Percentiles rank a stretch among this genome's conserved stretches.
These are phyloP conservation scores for Lentithecium fluviatile DNA, from an alignment of 495 filamentous ascomycete species.

Conservation along the genomic window DNA sequence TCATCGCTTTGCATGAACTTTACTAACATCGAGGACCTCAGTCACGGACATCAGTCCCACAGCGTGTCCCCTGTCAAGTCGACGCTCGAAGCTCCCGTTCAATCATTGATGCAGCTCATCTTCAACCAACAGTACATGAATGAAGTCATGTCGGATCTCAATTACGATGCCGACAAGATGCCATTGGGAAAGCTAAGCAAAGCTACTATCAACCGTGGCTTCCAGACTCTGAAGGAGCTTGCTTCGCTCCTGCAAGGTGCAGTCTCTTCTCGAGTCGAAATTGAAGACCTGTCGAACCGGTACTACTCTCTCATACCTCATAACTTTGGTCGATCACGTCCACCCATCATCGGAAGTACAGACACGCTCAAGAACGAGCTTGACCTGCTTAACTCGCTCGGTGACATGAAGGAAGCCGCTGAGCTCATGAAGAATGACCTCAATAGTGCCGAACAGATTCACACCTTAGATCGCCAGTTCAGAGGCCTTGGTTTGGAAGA, in stretches of 20 bases:
- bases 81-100: constrained; percentile 57
- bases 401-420: constrained; percentile 78
- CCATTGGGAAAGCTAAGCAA: constrained; percentile 83
- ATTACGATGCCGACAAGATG: constrained; percentile 75
- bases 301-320: constrained; percentile 86
- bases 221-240: constrained; percentile 66
- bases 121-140: constrained; percentile 73
- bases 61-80: constrained; percentile 43
- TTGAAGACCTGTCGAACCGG: constrained; percentile 64
- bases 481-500: constrained; percentile 68
- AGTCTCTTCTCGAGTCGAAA: constrained; percentile 42
- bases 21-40: too few relatives aligned
- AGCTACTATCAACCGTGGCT: constrained; percentile 67
- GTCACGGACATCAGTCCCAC: too few relatives aligned
- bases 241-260: constrained; percentile 62
- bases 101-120: constrained; percentile 72
- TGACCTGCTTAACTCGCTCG: constrained; percentile 71
- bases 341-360: constrained; percentile 59
- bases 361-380: constrained; percentile 67
- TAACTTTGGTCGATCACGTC: constrained; percentile 69
- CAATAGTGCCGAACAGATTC: constrained; percentile 48
- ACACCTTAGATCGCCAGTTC: constrained; percentile 70
- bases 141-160: constrained; percentile 63
- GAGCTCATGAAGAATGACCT: constrained; percentile 67
- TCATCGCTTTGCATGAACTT: too few relatives aligned